Percentiles rank a stretch among this genome's conserved stretches.
Conservation (phyloP, 2,329 filamentous ascomycete species). For the Penicillium sp. region DNA sequence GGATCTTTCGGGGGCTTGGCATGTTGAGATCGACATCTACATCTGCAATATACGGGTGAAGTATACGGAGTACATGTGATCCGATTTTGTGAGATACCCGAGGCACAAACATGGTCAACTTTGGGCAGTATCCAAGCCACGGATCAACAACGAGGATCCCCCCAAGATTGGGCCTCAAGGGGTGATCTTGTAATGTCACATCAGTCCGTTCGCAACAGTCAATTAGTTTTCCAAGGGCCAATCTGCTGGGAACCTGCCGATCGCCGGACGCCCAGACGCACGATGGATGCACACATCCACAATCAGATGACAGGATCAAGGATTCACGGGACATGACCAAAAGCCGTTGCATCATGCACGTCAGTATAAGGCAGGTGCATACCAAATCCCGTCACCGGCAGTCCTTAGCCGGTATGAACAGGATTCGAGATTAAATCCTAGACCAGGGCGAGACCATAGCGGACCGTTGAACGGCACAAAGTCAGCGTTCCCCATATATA, state of each 20-base stretch:
- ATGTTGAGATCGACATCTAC: not conserved
- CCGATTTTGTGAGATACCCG: not conserved
- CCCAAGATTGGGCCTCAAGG: not conserved
- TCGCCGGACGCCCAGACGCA: not conserved
- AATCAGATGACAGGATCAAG: not conserved
- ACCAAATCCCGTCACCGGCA: not conserved
- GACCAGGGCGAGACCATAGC: conserved; percentile 10
- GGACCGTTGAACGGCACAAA: conserved; percentile 10
- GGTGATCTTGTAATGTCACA: not conserved
- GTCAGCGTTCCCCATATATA: conserved; percentile 13
- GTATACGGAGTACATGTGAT: not conserved
- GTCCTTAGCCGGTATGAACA: not conserved
- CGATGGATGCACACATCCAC: not conserved
- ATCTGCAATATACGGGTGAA: not conserved
- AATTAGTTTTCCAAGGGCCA: not conserved
- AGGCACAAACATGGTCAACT: not conserved
- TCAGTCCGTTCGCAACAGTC: not conserved
- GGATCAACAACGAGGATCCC: not conserved
- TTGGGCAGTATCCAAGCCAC: not conserved
- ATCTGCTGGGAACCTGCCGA: conserved; percentile 11
- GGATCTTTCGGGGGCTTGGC: not conserved
- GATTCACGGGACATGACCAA: not conserved
- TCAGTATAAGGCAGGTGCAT: not conserved
- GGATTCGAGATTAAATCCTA: not conserved
- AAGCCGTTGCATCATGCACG: not conserved